Conservation (phyloP, 805 yeast genomes). For the Kazachstania psychrophila region DNA sequence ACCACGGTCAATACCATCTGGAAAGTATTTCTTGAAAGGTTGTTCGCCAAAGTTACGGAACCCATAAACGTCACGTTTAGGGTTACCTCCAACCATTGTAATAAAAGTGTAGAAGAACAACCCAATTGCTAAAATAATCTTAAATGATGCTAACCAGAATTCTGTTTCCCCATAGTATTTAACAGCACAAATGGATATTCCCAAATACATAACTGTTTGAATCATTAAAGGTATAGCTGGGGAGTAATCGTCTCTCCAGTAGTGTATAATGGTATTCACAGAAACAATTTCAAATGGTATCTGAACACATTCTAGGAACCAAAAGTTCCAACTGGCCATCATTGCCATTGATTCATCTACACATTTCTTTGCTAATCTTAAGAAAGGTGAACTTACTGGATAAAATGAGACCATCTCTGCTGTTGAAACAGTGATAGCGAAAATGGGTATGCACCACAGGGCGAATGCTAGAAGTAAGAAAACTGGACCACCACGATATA, state of each 20-base stretch:
- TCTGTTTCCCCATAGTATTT: conserved; percentile 72
- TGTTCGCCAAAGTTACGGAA: conserved; percentile 47
- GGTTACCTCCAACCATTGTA: conserved; percentile 85
- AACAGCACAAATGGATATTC: conserved; percentile 66
- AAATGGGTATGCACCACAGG: conserved; percentile 61
- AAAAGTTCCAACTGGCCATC: conserved; percentile 73
- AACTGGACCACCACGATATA: conserved; percentile 62
- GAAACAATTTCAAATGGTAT: conserved; percentile 81
- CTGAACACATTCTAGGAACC: conserved; percentile 63
- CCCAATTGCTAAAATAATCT: conserved; percentile 66
- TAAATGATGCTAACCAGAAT: conserved; percentile 68
- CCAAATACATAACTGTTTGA: conserved; percentile 52
- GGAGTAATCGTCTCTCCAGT: conserved; percentile 68
- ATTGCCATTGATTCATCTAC: conserved; percentile 68
- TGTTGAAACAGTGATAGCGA: conserved; percentile 56
- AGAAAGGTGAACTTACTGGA: conserved; percentile 71
- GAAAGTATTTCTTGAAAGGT: conserved; percentile 47
- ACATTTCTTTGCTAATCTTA: conserved; percentile 64
- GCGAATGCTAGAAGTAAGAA: conserved; percentile 55
- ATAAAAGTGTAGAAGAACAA: conserved; percentile 64
- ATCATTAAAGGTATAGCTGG: conserved; percentile 62
- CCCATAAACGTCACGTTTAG: conserved; percentile 53
- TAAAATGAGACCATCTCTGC: conserved; percentile 75
- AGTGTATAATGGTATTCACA: conserved; percentile 69
- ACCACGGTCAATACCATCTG: conserved; percentile 34